Conservation (phyloP, 2,329 filamentous ascomycete species). For the Blastomyces emzantsi region DNA sequence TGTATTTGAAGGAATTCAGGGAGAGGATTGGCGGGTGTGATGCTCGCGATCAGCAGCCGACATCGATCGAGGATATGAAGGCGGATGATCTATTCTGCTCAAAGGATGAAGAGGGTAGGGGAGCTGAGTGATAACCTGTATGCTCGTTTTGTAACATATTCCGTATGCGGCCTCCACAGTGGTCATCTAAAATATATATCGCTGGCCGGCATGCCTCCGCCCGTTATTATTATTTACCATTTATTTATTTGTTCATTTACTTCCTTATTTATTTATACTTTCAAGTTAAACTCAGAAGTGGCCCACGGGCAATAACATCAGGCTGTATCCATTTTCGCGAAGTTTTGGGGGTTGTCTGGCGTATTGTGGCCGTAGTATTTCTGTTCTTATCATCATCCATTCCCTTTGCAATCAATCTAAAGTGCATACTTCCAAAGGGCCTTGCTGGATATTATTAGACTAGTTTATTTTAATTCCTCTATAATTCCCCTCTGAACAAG, state of each 20-base stretch:
- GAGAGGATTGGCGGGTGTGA: constrained; percentile 58
- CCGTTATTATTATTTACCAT: no score
- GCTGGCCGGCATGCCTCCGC: no score
- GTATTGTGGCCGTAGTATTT: no score
- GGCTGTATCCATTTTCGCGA: neutral
- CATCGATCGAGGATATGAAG: constrained; percentile 25
- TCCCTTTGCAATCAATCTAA: neutral
- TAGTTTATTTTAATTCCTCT: neutral
- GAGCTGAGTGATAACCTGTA: constrained; percentile 3
- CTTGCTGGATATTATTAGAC: neutral
- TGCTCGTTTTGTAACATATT: neutral
- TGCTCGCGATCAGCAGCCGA: constrained; percentile 26
- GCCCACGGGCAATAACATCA: neutral
- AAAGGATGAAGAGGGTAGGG: constrained; percentile 21
- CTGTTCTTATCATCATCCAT: neutral
- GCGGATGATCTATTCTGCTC: constrained; percentile 60
- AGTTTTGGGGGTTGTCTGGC: neutral
- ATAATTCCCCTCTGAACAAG: neutral
- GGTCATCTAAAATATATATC: neutral
- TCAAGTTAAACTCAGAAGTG: no score
- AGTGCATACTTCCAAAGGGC: neutral
- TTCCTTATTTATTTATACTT: no score
- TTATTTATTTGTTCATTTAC: no score
- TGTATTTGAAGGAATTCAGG: constrained; percentile 54
- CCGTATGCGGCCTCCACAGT: neutral